These are phyloP conservation scores for Aspergillus quadrilineatus DNA, from an alignment of 2,329 filamentous ascomycete species.

Conservation along the genomic window DNA sequence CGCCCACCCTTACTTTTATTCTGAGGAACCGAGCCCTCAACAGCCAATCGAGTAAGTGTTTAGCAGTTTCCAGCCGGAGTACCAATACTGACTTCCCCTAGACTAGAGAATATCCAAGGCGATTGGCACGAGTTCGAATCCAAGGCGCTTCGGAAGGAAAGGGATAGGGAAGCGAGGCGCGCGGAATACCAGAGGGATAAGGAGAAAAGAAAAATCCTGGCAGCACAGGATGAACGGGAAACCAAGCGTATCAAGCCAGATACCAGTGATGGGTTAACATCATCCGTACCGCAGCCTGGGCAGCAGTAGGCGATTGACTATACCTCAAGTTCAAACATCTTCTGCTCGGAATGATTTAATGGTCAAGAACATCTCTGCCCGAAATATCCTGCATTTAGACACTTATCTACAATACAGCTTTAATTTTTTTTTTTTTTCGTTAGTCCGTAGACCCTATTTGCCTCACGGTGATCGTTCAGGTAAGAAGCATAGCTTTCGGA, in stretches of 20 bases:
- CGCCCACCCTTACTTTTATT: slow-evolving; percentile 81
- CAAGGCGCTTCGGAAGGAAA: slow-evolving; percentile 88
- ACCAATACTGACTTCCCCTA: slow-evolving; percentile 9
- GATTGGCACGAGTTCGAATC: slow-evolving; percentile 99
- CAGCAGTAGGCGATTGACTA: neutral
- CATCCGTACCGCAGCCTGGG: slow-evolving; percentile 9
- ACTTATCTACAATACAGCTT: neutral
- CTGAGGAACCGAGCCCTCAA: slow-evolving; percentile 72
- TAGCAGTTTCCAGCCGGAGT: neutral
- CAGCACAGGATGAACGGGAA: slow-evolving; percentile 40
- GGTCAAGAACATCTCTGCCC: neutral
- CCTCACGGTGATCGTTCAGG: neutral
- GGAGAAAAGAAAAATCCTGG: slow-evolving; percentile 50
- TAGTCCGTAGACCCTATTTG: neutral
- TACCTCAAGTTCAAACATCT: neutral
- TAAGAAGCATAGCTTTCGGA: neutral
- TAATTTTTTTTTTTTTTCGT: neutral
- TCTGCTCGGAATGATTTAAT: neutral
- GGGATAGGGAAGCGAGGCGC: slow-evolving; percentile 59
- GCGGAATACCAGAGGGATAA: slow-evolving; percentile 48
- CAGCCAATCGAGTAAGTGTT: slow-evolving; percentile 77
- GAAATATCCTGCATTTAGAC: neutral
- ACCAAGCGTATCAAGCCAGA: slow-evolving; percentile 39
- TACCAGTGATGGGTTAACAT: slow-evolving; percentile 19
- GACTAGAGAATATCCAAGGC: slow-evolving; percentile 75